Base-by-base conservation (phyloP, 768 basidiomycete genomes). In the Mycena leptocephala region DNA sequence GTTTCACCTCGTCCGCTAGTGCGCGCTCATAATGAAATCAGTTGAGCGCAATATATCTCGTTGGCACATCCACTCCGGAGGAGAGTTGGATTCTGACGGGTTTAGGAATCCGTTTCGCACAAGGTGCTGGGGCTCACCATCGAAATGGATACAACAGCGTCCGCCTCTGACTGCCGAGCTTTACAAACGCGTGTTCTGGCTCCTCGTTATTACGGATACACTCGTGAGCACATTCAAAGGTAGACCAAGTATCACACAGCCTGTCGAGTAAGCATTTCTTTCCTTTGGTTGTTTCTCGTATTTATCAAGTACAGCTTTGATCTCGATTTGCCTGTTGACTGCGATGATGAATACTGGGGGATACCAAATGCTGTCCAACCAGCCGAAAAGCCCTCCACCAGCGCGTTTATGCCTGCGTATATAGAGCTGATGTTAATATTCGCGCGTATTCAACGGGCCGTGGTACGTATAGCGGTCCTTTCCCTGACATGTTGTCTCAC, bases 41-140 rank as follows among this genome's bases (percentile, higher is more conserved):
- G 84, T 78, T 84, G 56, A 7, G 80, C 82, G 26, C 48, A 32
- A 30, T 82, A 22, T 82, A 81, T 73, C 85, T 88, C 68, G 79
- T 75, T 22, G 68, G 53, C 11, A 84, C 88, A 16, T 28, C 33
- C 8, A 35, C 37, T 1, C 88, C 89, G 3, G 90, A 91, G 76
- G 86, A 87, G 16, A 84, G 85, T 69, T 94, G 93, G 93, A 87
- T 89, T 14, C 79, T 92, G 26, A 82, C 90, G 30, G 93, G 86
- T 2, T 80, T 92, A 28, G 91, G 91, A n/a, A 83, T 95, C 43
- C 91, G 93, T 9, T 84, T 90, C 16, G 89, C 91, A 0, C 88
- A 93, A 79, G 93, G 94, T 77, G 88, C 90, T 35, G 90, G 94
- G 9, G 88, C 88, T 9, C 94, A 95, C 78, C 86, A 90, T 39